Percentiles rank a stretch among this genome's conserved stretches.
Conservation (phyloP, 495 filamentous ascomycete genomes). For the Lasiosphaeris hirsuta region DNA sequence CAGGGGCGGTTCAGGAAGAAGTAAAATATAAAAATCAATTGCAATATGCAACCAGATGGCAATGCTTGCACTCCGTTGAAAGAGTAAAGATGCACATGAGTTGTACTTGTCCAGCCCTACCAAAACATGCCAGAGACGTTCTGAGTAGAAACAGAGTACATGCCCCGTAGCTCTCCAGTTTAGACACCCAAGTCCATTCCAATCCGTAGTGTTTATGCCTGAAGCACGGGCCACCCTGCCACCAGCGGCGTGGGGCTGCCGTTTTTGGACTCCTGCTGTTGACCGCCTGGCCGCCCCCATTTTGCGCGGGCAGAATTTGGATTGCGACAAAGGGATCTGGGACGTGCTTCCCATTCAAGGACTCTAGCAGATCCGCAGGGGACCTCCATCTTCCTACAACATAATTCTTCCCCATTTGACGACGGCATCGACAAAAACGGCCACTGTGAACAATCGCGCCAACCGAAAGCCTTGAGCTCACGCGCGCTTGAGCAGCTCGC, state of each 20-base stretch:
- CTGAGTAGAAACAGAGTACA: not conserved
- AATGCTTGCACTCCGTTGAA: not conserved
- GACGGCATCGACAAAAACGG: not conserved
- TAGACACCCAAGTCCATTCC: no score
- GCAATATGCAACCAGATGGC: not conserved
- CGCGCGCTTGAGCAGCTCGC: not conserved
- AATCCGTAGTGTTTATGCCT: no score
- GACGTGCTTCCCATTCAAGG: no score
- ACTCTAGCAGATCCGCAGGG: no score
- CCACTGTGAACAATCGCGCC: not conserved
- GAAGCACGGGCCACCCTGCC: no score
- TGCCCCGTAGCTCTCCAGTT: no score
- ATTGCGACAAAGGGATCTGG: slow-evolving; percentile 1
- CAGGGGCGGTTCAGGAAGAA: slow-evolving; percentile 85
- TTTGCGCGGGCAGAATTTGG: slow-evolving; percentile 7
- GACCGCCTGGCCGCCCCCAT: slow-evolving; percentile 12
- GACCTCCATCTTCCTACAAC: not conserved
- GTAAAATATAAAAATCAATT: slow-evolving; percentile 30
- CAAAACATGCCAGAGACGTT: not conserved
- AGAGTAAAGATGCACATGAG: no score
- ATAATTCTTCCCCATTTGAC: not conserved
- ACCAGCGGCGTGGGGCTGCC: not conserved
- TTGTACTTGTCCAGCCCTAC: no score
- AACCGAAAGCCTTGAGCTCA: not conserved
- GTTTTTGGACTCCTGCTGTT: not conserved